These are phyloP conservation scores for Pelargonium australe DNA, from an alignment of 441 rosid species.

Conservation along the genomic window DNA sequence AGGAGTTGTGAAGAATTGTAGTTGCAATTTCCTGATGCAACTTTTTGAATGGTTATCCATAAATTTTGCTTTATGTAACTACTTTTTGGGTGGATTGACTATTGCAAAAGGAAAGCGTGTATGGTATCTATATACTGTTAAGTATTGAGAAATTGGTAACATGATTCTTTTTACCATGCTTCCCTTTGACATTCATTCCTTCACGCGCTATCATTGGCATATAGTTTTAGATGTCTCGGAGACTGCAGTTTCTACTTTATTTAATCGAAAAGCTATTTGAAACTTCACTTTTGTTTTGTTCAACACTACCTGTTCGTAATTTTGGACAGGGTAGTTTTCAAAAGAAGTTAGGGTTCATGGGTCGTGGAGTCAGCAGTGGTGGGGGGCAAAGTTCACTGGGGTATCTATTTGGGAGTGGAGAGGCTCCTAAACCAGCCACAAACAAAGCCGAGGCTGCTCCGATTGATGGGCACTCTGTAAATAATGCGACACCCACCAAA, in stretches of 20 bases:
- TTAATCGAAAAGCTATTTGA: no score
- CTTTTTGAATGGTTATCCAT: background rate
- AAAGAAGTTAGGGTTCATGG: slow-evolving; percentile 15
- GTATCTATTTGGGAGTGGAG: slow-evolving; percentile 25
- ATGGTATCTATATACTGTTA: background rate
- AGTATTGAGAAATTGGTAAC: background rate
- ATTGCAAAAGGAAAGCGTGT: background rate
- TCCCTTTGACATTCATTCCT: background rate
- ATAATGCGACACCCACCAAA: slow-evolving; percentile 32
- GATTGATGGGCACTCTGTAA: slow-evolving; percentile 29
- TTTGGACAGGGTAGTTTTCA: background rate
- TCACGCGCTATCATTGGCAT: background rate
- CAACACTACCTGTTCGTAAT: background rate
- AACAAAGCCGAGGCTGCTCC: slow-evolving; percentile 30
- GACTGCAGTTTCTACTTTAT: background rate
- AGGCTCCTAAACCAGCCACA: slow-evolving; percentile 34
- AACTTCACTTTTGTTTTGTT: background rate
- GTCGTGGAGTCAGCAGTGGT: slow-evolving; percentile 27
- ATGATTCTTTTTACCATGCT: background rate
- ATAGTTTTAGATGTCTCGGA: background rate
- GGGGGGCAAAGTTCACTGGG: slow-evolving; percentile 30
- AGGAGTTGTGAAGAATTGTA: background rate
- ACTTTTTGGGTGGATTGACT: background rate
- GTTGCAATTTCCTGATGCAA: background rate
- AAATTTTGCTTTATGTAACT: background rate